Percentiles rank a stretch among this genome's conserved stretches.
Evolutionary conservation across 352 stramenopile genomes (phyloP).

Genomic region (Phytophthora melonis): DNA sequence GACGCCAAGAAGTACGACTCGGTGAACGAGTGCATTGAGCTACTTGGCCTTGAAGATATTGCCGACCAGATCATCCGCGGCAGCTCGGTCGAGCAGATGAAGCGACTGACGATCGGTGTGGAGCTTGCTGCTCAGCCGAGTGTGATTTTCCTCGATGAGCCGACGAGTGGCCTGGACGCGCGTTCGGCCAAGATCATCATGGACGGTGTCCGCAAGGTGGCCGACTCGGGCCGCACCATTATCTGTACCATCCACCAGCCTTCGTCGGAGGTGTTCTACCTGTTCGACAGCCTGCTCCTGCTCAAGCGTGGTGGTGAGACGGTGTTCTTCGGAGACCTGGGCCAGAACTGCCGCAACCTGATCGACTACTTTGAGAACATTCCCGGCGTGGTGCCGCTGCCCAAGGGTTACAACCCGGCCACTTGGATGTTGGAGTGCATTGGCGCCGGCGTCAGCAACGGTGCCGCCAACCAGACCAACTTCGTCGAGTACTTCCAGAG

Average conservation of each 20-base stretch:
- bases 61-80: constrained; percentile 42
- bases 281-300: constrained; percentile 83
- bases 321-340: constrained; percentile 33
- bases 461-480: constrained; percentile 9
- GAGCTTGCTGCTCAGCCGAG: constrained; percentile 58
- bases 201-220: constrained; percentile 33
- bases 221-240: constrained; percentile 33
- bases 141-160: constrained; percentile 30
- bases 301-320: constrained; percentile 49
- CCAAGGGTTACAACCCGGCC: too few species aligned
- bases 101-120: constrained; percentile 63
- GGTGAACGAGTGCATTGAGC: constrained; percentile 29
- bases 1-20: constrained; percentile 38
- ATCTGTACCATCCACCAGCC: constrained; percentile 92
- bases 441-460: neutral
- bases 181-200: constrained; percentile 19
- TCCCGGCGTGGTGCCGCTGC: constrained; percentile 39
- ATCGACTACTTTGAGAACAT: constrained; percentile 45
- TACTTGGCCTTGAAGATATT: constrained; percentile 34
- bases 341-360: constrained; percentile 32
- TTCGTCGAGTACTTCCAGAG: constrained; percentile 40
- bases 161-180: constrained; percentile 17
- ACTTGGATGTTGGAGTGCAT: constrained; percentile 88
- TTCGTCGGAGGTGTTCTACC: constrained; percentile 75
- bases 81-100: constrained; percentile 34